Evolutionary conservation across 345 rosid species (phyloP).

Genomic region (Clausena lansium): DNA sequence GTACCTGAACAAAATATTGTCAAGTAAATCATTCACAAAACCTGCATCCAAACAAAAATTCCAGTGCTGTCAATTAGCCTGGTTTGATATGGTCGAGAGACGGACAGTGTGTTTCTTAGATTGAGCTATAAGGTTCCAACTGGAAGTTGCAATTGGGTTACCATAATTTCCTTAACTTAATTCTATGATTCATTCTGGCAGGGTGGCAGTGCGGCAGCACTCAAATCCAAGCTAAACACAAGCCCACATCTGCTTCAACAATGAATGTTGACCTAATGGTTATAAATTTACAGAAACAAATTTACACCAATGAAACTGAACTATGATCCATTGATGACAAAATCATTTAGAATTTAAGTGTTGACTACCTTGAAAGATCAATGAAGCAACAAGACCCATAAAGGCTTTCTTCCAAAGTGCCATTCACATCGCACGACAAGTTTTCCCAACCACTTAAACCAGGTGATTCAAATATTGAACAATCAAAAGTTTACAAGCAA

Average conservation of each 20-base stretch:
- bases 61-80: not conserved
- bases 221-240: no score
- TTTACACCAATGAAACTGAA: no score
- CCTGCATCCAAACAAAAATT: not conserved
- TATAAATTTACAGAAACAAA: no score
- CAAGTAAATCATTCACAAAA: not conserved
- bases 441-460: not conserved
- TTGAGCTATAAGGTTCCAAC: not conserved
- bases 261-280: no score
- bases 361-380: not conserved
- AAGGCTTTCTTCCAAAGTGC: not conserved
- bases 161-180: no score
- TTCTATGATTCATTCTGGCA: no score
- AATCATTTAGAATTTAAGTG: not conserved
- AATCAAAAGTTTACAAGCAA: not conserved
- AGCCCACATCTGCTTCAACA: no score
- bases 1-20: not conserved
- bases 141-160: not conserved
- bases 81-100: not conserved
- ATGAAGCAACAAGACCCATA: not conserved
- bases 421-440: not conserved
- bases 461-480: conserved; percentile 3
- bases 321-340: no score
- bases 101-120: not conserved
- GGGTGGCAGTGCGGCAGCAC: no score